Percentiles rank a stretch among this genome's conserved stretches.
These are phyloP conservation scores for Fusarium sp. DNA, from an alignment of 2,329 filamentous ascomycete species.

Conservation along the genomic window DNA sequence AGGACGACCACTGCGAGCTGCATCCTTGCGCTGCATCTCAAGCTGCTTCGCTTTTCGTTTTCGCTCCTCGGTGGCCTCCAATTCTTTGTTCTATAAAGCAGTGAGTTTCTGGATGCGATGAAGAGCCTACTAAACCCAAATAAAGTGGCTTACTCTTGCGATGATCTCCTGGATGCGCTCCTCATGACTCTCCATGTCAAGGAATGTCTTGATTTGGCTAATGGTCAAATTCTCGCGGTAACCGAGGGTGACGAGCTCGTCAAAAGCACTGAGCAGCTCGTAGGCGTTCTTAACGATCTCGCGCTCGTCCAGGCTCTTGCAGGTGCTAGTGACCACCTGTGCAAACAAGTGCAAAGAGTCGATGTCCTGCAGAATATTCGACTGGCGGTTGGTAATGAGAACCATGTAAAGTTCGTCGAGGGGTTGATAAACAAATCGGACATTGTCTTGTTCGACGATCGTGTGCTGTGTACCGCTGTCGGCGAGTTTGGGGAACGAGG, in stretches of 20 bases:
- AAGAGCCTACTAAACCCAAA: not conserved
- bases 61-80: constrained; percentile 97
- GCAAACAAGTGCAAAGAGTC: constrained; percentile 98
- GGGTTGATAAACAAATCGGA: constrained; percentile 99
- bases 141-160: constrained; percentile 71
- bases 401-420: constrained; percentile 99
- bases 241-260: constrained; percentile 94
- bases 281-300: constrained; percentile 96
- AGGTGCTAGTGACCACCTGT: constrained; percentile 95
- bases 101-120: constrained; percentile 37
- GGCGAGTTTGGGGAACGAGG: constrained; percentile 96
- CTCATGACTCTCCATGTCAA: constrained; percentile 99
- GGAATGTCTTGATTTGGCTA: constrained; percentile 97
- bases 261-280: constrained; percentile 94
- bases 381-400: constrained; percentile 98
- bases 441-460: constrained; percentile 98
- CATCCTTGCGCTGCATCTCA: constrained; percentile 98
- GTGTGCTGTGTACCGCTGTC: constrained; percentile 97
- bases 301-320: constrained; percentile 93
- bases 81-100: constrained; percentile 85
- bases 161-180: constrained; percentile 99
- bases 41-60: constrained; percentile 99
- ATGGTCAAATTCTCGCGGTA: constrained; percentile 97
- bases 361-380: constrained; percentile 99
- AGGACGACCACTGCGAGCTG: constrained; percentile 73